phyloP scores from a whole-genome alignment of 1,284 basidiomycete species.

The Somion occarium region DNA sequence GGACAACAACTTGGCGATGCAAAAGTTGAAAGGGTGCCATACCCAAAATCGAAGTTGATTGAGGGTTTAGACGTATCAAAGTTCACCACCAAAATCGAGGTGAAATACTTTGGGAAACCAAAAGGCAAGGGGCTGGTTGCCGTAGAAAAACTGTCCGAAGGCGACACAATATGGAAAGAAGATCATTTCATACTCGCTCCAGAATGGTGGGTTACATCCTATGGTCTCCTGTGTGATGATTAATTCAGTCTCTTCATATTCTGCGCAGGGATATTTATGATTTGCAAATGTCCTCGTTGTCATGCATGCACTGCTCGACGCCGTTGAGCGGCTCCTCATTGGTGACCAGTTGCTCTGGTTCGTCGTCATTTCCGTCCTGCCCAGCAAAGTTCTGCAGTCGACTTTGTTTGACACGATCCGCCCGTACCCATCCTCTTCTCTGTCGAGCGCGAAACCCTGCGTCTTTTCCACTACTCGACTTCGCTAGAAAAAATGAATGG shows the following conservation, averaged over 20 bases:
- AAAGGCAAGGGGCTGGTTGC: slow-evolving; percentile 87
- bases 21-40: slow-evolving; percentile 2
- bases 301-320: slow-evolving; percentile 67
- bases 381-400: slow-evolving; percentile 75
- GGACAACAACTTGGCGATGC: slow-evolving; percentile 12
- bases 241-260: neutral
- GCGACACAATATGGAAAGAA: slow-evolving; percentile 81
- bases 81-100: slow-evolving; percentile 63
- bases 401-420: slow-evolving; percentile 61
- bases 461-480: slow-evolving; percentile 53
- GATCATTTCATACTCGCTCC: slow-evolving; percentile 69
- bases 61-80: slow-evolving; percentile 55
- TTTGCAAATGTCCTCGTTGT: slow-evolving; percentile 47
- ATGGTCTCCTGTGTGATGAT: neutral
- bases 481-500: slow-evolving; percentile 58
- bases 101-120: slow-evolving; percentile 62
- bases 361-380: slow-evolving; percentile 38
- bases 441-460: slow-evolving; percentile 75
- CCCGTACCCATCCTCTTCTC: slow-evolving; percentile 64
- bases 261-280: slow-evolving; percentile 71
- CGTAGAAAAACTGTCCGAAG: slow-evolving; percentile 56
- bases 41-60: slow-evolving; percentile 63
- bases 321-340: slow-evolving; percentile 48
- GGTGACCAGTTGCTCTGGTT: slow-evolving; percentile 43
- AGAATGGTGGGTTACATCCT: slow-evolving; percentile 51